A percentile compares a stretch with the other conserved stretches of the same genome.
Conservation (phyloP, 257 asterid species). For the Apocynum venetum region DNA sequence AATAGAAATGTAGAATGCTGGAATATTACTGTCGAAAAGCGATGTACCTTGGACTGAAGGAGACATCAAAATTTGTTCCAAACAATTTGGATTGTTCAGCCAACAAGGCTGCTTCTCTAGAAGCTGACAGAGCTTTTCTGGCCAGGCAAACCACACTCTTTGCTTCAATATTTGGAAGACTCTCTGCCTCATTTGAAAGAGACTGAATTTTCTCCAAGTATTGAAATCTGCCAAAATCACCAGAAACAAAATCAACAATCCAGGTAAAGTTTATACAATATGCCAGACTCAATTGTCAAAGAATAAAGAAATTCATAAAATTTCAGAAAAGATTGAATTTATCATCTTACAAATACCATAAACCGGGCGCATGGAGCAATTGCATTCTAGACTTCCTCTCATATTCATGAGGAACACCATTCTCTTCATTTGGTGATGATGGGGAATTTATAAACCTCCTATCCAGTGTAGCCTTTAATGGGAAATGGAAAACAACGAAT, state of each 20-base stretch:
- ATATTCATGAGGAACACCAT: slow-evolving; percentile 34
- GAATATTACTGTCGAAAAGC: slow-evolving; percentile 14
- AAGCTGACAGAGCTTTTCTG: slow-evolving; percentile 67
- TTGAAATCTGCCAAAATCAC: slow-evolving; percentile 49
- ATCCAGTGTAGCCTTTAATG: slow-evolving; percentile 51
- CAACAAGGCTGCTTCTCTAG: slow-evolving; percentile 59
- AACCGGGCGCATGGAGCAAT: slow-evolving; percentile 50
- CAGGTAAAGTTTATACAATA: background rate
- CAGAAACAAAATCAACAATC: slow-evolving; percentile 9
- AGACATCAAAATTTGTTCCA: slow-evolving; percentile 30
- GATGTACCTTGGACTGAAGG: slow-evolving; percentile 39
- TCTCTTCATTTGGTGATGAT: slow-evolving; percentile 34
- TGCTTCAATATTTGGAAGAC: slow-evolving; percentile 37
- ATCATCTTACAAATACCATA: slow-evolving; percentile 77
- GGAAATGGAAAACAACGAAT: slow-evolving; percentile 16
- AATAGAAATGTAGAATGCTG: background rate
- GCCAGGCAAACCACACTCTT: slow-evolving; percentile 64
- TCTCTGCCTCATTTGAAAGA: slow-evolving; percentile 28
- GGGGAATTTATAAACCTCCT: slow-evolving; percentile 32
- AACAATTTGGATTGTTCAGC: slow-evolving; percentile 41
- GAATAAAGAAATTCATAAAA: background rate
- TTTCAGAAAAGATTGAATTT: slow-evolving; percentile 25
- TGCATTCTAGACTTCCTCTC: slow-evolving; percentile 35
- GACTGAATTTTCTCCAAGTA: slow-evolving; percentile 38
- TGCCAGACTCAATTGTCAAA: background rate